Conservation (phyloP, 352 stramenopile species). For the Phytophthora pini region DNA sequence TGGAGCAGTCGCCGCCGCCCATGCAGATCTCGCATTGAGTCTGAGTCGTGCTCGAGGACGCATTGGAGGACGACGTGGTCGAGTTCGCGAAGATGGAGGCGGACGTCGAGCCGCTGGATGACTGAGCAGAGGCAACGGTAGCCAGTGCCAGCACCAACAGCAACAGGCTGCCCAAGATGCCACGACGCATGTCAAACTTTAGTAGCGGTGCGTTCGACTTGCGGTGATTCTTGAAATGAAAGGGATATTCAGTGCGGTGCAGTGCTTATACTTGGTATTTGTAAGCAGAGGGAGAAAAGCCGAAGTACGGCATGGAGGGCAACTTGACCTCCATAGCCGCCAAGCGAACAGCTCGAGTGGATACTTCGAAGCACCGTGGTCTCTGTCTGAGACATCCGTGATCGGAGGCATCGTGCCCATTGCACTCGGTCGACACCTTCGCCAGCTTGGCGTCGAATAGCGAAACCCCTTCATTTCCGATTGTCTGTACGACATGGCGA, state of each 20-base stretch:
- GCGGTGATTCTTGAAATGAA: conserved; percentile 9
- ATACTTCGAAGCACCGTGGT: background rate
- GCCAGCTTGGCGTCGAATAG: background rate
- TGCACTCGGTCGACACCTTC: too few species aligned
- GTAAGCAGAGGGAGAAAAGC: background rate
- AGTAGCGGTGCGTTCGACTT: background rate
- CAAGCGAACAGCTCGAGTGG: background rate
- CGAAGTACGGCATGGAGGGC: background rate
- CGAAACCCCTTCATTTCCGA: conserved; percentile 27
- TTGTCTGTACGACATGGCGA: conserved; percentile 26
- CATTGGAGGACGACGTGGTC: conserved; percentile 21
- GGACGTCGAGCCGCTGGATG: conserved; percentile 27
- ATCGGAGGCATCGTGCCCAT: too few species aligned
- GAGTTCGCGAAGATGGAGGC: conserved; percentile 29
- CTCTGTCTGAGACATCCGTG: too few species aligned
- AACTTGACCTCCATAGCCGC: too few species aligned
- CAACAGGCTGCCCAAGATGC: conserved; percentile 5
- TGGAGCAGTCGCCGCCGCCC: conserved; percentile 51
- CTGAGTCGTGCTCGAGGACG: conserved; percentile 15
- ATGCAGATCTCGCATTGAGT: conserved; percentile 62
- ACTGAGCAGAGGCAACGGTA: conserved; percentile 15
- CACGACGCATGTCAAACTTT: conserved; percentile 3
- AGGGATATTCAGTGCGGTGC: conserved; percentile 2
- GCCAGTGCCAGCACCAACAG: conserved; percentile 14
- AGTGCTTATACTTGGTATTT: conserved; percentile 4